These are phyloP conservation scores for Xylariales sp. DNA, from an alignment of 2,329 filamentous ascomycete species.

Conservation along the genomic window DNA sequence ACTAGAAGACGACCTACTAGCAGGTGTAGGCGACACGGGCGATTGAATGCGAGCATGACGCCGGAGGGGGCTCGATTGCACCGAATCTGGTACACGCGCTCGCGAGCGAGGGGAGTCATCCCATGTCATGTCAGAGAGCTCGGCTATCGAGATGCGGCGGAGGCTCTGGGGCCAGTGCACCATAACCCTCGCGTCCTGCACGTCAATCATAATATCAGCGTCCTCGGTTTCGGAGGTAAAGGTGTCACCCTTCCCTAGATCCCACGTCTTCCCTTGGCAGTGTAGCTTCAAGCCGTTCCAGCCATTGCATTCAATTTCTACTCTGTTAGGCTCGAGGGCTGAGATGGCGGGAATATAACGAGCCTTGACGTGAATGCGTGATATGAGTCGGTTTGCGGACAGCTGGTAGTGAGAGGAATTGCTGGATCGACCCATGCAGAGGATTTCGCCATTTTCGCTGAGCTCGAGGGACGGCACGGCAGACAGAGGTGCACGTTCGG, in stretches of 20 bases:
- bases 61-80: slow-evolving; percentile 72
- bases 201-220: slow-evolving; percentile 93
- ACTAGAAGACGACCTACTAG: slow-evolving; percentile 54
- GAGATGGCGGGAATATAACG: slow-evolving; percentile 78
- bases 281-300: slow-evolving; percentile 97
- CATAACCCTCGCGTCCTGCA: slow-evolving; percentile 90
- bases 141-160: slow-evolving; percentile 59
- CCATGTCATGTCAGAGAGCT: slow-evolving; percentile 76
- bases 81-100: slow-evolving; percentile 51
- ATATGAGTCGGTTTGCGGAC: slow-evolving; percentile 90
- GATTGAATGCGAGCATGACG: slow-evolving; percentile 71
- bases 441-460: slow-evolving; percentile 80
- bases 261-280: slow-evolving; percentile 87
- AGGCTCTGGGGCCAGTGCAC: slow-evolving; percentile 83
- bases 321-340: slow-evolving; percentile 76
- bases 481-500: slow-evolving; percentile 85
- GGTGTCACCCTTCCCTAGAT: slow-evolving; percentile 86
- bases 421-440: slow-evolving; percentile 92
- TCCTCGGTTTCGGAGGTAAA: slow-evolving; percentile 91
- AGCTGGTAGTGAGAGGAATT: slow-evolving; percentile 96
- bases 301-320: slow-evolving; percentile 91
- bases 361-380: slow-evolving; percentile 91
- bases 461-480: slow-evolving; percentile 86
- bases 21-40: slow-evolving; percentile 75
- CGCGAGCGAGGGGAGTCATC: slow-evolving; percentile 68